phyloP scores from a whole-genome alignment of 169 alveolate genomes.

The Plasmodium inui region DNA sequence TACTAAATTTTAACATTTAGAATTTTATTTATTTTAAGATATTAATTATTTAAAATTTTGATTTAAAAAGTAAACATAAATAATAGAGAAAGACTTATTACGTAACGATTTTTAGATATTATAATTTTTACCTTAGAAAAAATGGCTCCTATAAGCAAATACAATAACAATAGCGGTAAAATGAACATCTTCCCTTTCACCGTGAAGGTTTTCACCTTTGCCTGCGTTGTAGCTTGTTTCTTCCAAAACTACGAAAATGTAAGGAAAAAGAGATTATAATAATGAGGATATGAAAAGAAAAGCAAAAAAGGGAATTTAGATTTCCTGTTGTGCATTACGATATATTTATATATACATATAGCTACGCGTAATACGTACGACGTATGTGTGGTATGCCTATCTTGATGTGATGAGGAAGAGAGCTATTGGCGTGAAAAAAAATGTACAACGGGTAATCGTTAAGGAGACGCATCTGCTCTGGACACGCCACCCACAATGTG shows the following conservation, averaged over 20 bases:
- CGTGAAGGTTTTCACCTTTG: slow-evolving; percentile 7
- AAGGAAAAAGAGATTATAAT: slow-evolving; percentile 1
- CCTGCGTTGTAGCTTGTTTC: slow-evolving; percentile 4
- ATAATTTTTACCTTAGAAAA: slow-evolving; percentile 3
- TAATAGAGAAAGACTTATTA: neutral
- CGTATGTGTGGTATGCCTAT: neutral
- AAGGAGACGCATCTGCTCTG: neutral
- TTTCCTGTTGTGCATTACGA: neutral
- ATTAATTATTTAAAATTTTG: neutral
- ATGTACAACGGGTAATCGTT: neutral
- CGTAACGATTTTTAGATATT: neutral
- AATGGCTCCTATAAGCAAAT: slow-evolving; percentile 21
- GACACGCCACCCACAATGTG: neutral
- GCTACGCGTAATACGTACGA: neutral
- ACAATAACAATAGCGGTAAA: neutral
- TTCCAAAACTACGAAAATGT: slow-evolving; percentile 2
- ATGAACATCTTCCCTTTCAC: neutral
- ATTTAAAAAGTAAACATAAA: neutral
- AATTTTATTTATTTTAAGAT: neutral
- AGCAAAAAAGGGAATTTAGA: neutral
- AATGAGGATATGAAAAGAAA: neutral
- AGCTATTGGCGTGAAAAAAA: neutral
- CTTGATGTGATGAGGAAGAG: neutral
- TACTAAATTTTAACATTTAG: neutral
- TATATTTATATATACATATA: neutral